Percentiles rank a stretch among this genome's conserved stretches.
phyloP scores from a whole-genome alignment of 768 basidiomycete genomes.

The Sutorius australiensis region DNA sequence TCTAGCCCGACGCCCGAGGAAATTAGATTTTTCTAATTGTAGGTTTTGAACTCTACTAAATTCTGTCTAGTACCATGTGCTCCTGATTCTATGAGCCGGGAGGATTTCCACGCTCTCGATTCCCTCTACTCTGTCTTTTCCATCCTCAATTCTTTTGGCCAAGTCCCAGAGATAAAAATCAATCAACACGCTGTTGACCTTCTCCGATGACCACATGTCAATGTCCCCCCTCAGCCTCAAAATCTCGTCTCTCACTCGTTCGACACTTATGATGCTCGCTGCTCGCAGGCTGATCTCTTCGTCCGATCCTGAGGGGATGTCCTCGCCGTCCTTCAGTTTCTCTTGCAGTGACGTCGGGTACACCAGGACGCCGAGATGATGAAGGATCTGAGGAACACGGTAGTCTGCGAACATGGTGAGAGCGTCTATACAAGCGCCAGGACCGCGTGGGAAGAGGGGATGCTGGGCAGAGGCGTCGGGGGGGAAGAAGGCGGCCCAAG shows the following conservation, averaged over 20 bases:
- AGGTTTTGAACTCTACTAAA: conserved; percentile 7
- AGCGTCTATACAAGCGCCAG: conserved; percentile 58
- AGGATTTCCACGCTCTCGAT: conserved; percentile 53
- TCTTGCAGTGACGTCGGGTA: conserved; percentile 64
- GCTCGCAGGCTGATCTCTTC: conserved; percentile 80
- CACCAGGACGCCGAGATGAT: conserved; percentile 71
- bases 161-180: conserved; percentile 93
- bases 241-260: conserved; percentile 64
- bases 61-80: conserved; percentile 72
- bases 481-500: conserved; percentile 90
- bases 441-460: conserved; percentile 64
- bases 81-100: conserved; percentile 76
- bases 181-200: conserved; percentile 72
- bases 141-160: conserved; percentile 68
- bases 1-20: neutral
- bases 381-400: conserved; percentile 85
- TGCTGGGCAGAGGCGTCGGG: conserved; percentile 43
- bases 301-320: conserved; percentile 51
- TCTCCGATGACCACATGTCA: conserved; percentile 16
- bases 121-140: conserved; percentile 56
- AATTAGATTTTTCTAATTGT: conserved; percentile 11
- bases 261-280: conserved; percentile 77
- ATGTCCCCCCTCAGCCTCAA: conserved; percentile 25
- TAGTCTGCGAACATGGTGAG: conserved; percentile 96
- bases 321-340: conserved; percentile 42